Conservation (phyloP, 805 yeast species). For the Yamadazyma sp. region DNA sequence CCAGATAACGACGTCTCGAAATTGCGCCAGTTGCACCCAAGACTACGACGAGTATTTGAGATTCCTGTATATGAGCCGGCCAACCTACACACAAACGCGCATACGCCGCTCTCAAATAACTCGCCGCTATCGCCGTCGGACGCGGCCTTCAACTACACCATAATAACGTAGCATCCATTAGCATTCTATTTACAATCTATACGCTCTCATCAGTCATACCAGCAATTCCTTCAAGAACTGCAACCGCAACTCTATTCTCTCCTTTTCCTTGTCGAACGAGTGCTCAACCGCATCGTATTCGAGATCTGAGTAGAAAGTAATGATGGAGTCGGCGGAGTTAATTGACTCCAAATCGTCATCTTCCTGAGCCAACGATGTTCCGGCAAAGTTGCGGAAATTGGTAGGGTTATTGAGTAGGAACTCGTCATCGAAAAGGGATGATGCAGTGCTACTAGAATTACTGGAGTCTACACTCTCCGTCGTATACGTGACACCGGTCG, state of each 20-base stretch:
- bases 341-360: slow-evolving; percentile 21
- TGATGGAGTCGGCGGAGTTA: slow-evolving; percentile 23
- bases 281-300: slow-evolving; percentile 16
- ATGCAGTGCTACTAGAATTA: not conserved
- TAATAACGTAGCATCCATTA: too few species aligned
- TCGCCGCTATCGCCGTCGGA: too few species aligned
- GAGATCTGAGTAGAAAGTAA: slow-evolving; percentile 18
- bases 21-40: too few species aligned
- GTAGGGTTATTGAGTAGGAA: slow-evolving; percentile 24
- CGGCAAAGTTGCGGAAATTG: slow-evolving; percentile 25
- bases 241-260: slow-evolving; percentile 37
- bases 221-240: slow-evolving; percentile 38
- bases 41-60: too few species aligned
- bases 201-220: slow-evolving; percentile 10
- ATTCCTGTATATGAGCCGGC: too few species aligned
- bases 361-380: slow-evolving; percentile 20
- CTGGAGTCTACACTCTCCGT: not conserved
- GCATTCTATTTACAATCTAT: slow-evolving; percentile 4
- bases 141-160: too few species aligned
- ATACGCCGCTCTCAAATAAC: too few species aligned
- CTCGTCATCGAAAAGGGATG: slow-evolving; percentile 26
- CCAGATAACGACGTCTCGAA: too few species aligned
- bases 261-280: slow-evolving; percentile 30
- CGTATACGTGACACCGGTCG: not conserved
- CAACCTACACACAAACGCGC: too few species aligned